A percentile compares a stretch with the other conserved stretches of the same genome.
Conservation (phyloP, 345 rosid species). For the Draba incana region DNA sequence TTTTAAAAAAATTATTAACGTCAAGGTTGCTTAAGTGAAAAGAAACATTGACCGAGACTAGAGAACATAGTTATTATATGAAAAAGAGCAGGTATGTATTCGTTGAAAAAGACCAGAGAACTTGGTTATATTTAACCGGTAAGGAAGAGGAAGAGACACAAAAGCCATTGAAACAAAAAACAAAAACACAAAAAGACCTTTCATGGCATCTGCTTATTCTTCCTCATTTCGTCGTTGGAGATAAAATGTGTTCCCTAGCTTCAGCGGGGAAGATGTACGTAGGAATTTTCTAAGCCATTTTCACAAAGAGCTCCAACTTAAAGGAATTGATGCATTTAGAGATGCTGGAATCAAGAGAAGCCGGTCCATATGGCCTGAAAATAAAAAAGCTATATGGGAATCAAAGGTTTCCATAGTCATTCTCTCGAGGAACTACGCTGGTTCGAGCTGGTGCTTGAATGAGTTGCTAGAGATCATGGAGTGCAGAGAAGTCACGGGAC, state of each 20-base stretch:
- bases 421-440: conserved; percentile 13
- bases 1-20: too few species aligned
- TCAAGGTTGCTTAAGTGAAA: too few species aligned
- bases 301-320: conserved; percentile 17
- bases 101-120: too few species aligned
- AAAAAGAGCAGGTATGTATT: too few species aligned
- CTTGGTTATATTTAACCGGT: too few species aligned
- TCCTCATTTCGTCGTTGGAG: background rate
- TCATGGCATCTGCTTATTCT: background rate
- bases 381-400: conserved; percentile 2
- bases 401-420: conserved; percentile 5
- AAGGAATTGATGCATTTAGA: conserved; percentile 10
- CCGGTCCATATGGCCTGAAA: conserved; percentile 10
- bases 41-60: too few species aligned
- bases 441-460: conserved; percentile 12
- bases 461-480: conserved; percentile 26
- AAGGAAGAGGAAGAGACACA: too few species aligned
- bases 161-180: too few species aligned
- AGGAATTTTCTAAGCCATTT: conserved; percentile 9
- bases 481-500: background rate
- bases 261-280: conserved; percentile 27
- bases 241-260: conserved; percentile 28
- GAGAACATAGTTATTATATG: too few species aligned
- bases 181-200: too few species aligned
- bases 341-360: conserved; percentile 22